Base-by-base conservation (phyloP, 2,329 filamentous ascomycete species). In the Elsinoe batatas region DNA sequence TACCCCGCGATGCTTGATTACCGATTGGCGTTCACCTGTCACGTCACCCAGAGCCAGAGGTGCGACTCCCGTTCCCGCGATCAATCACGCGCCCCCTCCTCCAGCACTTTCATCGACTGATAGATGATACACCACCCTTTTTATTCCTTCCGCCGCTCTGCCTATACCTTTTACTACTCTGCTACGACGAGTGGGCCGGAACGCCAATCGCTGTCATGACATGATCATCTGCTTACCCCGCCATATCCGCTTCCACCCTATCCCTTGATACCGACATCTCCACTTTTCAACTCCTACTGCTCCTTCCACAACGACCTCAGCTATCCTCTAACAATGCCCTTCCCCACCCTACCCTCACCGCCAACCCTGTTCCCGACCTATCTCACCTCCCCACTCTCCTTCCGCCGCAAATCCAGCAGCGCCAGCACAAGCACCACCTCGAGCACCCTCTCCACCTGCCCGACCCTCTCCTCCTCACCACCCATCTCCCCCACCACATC, bases 361-460 rank as follows among this genome's bases (percentile, higher is more conserved):
- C 62, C 69, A 33, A 60, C 69, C 12, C 60, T 74, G 59, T 79
- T 80, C 66, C 76, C 77, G 13, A 74, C 72, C 37, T 80, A 77
- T 61, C 69, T 80, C 43, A 67, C 78, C 55, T 74, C 75, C 7
- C 71, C 75, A 12, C 64, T 73, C 3, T 69, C 74, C 11, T 78
- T 79, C 65, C 73, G 72, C 43, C 71, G 73, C 57, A 69, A 72
- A 59, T 71, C 67, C 57, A 69, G 69, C 36, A 64, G 64, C 53
- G 63, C 68, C 49, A 66, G 65, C 54, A 63, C 65, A n/a, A 54
- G 56, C 47, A 65, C 67, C 15, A 56, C 58, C n/a, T 53, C 59
- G 11, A 60, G 60, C 51, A 54, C 59, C 54, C 40, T 18, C 57
- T 42, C 15, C 12, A 40, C 57, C 43, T 33, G 26, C 17, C 30